Conservation (phyloP, 2,329 filamentous ascomycete species). For the Curvularia sp. region DNA sequence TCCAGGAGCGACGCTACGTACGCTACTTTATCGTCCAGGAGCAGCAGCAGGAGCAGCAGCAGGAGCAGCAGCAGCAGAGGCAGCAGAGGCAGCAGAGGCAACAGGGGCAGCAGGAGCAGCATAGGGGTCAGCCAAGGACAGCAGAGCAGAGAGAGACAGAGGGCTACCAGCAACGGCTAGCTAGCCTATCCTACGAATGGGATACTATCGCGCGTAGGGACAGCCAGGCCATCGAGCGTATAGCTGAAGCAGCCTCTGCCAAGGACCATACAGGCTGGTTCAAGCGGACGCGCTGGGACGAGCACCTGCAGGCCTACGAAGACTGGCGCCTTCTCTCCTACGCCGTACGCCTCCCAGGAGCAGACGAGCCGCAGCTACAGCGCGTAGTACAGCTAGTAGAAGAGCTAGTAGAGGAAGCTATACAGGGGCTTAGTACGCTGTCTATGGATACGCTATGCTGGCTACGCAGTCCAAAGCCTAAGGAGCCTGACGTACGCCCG, state of each 20-base stretch:
- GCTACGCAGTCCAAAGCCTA: neutral
- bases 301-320: constrained; percentile 5
- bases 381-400: neutral
- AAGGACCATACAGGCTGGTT: too few relatives aligned
- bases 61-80: neutral
- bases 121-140: too few relatives aligned
- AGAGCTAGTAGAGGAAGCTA: constrained; percentile 1
- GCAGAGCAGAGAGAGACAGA: too few relatives aligned
- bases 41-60: neutral
- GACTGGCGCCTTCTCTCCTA: constrained; percentile 3
- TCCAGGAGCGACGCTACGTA: too few relatives aligned
- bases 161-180: neutral
- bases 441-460: constrained; percentile 1
- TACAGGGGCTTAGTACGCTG: neutral
- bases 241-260: neutral
- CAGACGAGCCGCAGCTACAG: neutral
- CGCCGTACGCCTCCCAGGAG: too few relatives aligned
- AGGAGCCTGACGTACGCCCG: constrained; percentile 2
- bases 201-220: neutral
- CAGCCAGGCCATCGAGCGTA: neutral
- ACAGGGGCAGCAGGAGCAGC: neutral
- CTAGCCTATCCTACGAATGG: too few relatives aligned
- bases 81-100: neutral
- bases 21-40: constrained; percentile 26
- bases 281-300: constrained; percentile 2